Evolutionary conservation across 1,139 yeast genomes (phyloP), one percentile per base, ranked within the genome.

Genomic region (Saccharomyces hybrid): DNA sequence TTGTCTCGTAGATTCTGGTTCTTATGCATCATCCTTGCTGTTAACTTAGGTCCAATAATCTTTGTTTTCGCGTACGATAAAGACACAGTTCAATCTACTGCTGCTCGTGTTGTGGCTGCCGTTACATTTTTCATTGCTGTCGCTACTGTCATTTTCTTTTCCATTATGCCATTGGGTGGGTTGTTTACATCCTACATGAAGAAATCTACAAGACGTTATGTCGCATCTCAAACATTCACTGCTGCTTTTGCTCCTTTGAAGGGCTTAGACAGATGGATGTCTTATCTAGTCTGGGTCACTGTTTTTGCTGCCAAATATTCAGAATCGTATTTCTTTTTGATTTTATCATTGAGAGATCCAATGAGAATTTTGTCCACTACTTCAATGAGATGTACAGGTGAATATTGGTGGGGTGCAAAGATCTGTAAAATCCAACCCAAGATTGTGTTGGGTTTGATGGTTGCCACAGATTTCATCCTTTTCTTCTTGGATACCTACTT

Each of bases 401-500:
- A 91, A 71, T 80, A 77, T 63, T 93, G 96, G 95, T 89, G 83
- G 73, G 88, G 88, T 58, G 78, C 77, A 65, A 73, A 67, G 47
- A 75, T 93, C 57, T 93, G 99, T 78, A 77, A 75, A 61, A 89
- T 87, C 59, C 99, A 93, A 75, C 86, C 95, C 44, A 85, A 82
- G 71, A 83, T 93, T 69, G 90, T 89, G 42, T 78, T 93, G 68
- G 97, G 96, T 69, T 78, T 93, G 76, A 91, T 93, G 96, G 83
- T 81, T 66, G 82, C 87, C 61, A 93, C 95, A 56, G 98, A 93
- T 75, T 78, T 93, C 78, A 79, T 93, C 66, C 82, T 93, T 77
- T 93, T 91, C 86, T 93, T 93, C 83, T 82, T 93, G 80, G 99
- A 93, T 86, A 89, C 98, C 63, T 93, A 89, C 74, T 82, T 93